Evolutionary conservation across 768 basidiomycete genomes (phyloP), one percentile per base, ranked within the genome.

Genomic region (Phallus indusiatus): DNA sequence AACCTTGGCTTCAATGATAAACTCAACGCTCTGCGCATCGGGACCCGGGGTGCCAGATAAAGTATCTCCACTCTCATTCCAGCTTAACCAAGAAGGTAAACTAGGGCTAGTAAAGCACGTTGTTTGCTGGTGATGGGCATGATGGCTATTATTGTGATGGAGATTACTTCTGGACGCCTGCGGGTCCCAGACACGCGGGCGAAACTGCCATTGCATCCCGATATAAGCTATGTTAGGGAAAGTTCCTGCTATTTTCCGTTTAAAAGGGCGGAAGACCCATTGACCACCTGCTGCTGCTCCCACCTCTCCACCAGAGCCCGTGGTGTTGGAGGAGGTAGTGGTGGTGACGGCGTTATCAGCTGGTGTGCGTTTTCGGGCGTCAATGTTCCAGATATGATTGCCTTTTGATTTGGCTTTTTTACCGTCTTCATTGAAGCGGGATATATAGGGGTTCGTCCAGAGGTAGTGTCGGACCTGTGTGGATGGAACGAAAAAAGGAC

Each of bases 341-440:
- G 28, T 7, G 11, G 20, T 61, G 62, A 17, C 64, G 28, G 61
- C 59, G 3, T 65, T 61, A 1, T 70, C 67, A 48, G 70, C 42
- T 42, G 14, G n/a, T 42, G 42, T 14, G n/a, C 42, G 68, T 71
- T 90, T 94, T 74, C 83, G 90, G n/a, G 93, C 95, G 66, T 97
- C 92, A 54, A 98, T 88, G 67, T 93, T 94, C 95, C 95, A 99
- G 64, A 97, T 96, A 67, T 98, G 95, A 73, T 99, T 99, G 51
- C 95, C 95, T 76, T 96, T 96, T 56, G 92, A 94, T 73, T 99
- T 99, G 21, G 94, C 90, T 74, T 99, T 99, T 73, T 97, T 97
- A 36, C 95, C 95, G 69, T 98, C 95, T 67, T 97, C 93, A 69
- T 99, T 99, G 77, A 94, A 98, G 33, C 95, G 89, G 28, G 93